Conservation (phyloP, 2,329 filamentous ascomycete genomes). For the Trichoderma gracile region DNA sequence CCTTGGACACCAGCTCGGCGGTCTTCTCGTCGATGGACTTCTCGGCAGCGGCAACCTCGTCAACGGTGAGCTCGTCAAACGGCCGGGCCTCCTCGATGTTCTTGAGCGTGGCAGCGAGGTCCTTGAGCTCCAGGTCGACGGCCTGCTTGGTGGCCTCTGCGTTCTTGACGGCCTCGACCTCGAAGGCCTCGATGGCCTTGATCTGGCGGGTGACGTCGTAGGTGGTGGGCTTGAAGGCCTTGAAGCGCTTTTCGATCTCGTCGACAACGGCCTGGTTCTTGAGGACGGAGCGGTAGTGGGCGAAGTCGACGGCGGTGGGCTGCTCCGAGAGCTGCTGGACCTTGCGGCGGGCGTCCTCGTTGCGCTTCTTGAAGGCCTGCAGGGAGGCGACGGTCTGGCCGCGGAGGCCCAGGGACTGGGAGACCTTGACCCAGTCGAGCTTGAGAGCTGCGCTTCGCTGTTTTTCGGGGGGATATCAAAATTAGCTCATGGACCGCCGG, state of each 20-base stretch:
- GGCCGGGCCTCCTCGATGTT: slow-evolving; percentile 96
- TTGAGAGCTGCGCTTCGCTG: slow-evolving; percentile 98
- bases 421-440: slow-evolving; percentile 98
- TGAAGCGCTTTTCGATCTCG: slow-evolving; percentile 97
- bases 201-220: slow-evolving; percentile 94
- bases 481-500: slow-evolving; percentile 53
- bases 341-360: slow-evolving; percentile 97
- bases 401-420: slow-evolving; percentile 90
- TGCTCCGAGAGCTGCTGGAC: slow-evolving; percentile 80
- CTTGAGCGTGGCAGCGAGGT: slow-evolving; percentile 89
- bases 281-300: slow-evolving; percentile 83
- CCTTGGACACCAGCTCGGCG: slow-evolving; percentile 90
- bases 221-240: slow-evolving; percentile 83
- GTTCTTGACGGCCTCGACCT: slow-evolving; percentile 95
- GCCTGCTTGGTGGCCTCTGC: slow-evolving; percentile 95
- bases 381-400: slow-evolving; percentile 91
- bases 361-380: slow-evolving; percentile 98
- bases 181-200: slow-evolving; percentile 97
- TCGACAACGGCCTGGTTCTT: slow-evolving; percentile 96
- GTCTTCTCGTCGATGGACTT: slow-evolving; percentile 98
- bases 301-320: slow-evolving; percentile 86
- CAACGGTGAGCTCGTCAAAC: slow-evolving; percentile 96
- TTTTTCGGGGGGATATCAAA: slow-evolving; percentile 41
- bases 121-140: slow-evolving; percentile 92
- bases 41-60: slow-evolving; percentile 90